Conservation (phyloP, 805 yeast genomes). For the Nakazawaea siamensis region DNA sequence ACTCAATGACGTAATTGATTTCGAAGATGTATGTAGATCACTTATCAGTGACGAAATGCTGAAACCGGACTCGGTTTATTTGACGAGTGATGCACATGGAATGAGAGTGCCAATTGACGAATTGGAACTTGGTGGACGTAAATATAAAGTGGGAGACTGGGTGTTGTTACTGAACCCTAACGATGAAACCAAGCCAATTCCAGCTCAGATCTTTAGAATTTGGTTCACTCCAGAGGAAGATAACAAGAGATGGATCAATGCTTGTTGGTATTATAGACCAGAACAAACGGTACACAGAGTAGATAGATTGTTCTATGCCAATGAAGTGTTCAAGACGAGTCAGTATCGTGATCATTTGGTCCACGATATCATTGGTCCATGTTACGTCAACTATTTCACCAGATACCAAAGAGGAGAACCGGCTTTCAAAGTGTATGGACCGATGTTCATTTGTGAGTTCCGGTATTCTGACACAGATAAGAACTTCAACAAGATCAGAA, state of each 20-base stretch:
- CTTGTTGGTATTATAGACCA: constrained; percentile 96
- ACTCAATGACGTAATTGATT: constrained; percentile 49
- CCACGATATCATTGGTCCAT: constrained; percentile 84
- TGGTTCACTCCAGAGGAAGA: constrained; percentile 82
- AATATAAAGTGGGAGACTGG: constrained; percentile 91
- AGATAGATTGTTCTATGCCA: constrained; percentile 82
- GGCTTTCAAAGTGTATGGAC: constrained; percentile 68
- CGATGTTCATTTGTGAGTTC: constrained; percentile 88
- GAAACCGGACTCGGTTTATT: constrained; percentile 75
- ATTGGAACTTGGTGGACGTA: constrained; percentile 60
- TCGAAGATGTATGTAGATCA: constrained; percentile 54
- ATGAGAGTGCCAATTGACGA: constrained; percentile 75
- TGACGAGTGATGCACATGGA: constrained; percentile 39
- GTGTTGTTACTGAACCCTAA: constrained; percentile 80
- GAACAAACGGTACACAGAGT: constrained; percentile 95
- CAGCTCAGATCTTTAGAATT: constrained; percentile 87
- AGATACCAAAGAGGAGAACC: constrained; percentile 94
- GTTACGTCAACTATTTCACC: constrained; percentile 91
- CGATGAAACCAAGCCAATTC: constrained; percentile 83
- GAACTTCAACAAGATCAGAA: constrained; percentile 87
- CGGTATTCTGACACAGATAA: constrained; percentile 89
- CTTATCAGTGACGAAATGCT: constrained; percentile 61
- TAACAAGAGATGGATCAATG: constrained; percentile 76
- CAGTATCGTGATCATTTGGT: constrained; percentile 92
- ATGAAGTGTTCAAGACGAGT: constrained; percentile 94